Conservation (phyloP, 2,329 filamentous ascomycete species). For the Hysterium pulicare region DNA sequence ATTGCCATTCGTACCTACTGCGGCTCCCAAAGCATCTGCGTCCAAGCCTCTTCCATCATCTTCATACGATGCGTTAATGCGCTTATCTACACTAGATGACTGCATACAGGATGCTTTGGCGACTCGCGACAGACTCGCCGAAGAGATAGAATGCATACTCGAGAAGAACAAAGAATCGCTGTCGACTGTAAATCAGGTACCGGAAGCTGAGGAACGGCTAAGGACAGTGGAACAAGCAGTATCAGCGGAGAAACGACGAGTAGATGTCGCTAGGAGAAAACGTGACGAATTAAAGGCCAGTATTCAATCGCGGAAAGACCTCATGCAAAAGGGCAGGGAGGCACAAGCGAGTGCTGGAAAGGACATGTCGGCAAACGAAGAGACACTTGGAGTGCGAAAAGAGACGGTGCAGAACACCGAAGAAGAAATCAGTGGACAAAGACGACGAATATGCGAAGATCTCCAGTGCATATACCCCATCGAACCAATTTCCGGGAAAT, state of each 20-base stretch:
- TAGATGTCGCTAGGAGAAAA: slow-evolving; percentile 60
- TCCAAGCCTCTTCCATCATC: slow-evolving; percentile 60
- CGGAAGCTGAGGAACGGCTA: slow-evolving; percentile 44
- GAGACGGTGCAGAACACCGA: slow-evolving; percentile 55
- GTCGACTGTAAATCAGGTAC: slow-evolving; percentile 31
- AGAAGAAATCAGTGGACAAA: slow-evolving; percentile 75
- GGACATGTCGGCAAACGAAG: slow-evolving; percentile 56
- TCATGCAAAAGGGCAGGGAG: slow-evolving; percentile 63
- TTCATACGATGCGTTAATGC: slow-evolving; percentile 85
- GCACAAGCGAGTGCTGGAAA: slow-evolving; percentile 57
- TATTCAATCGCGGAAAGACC: slow-evolving; percentile 61
- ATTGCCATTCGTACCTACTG: slow-evolving; percentile 26
- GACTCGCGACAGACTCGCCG: slow-evolving; percentile 68
- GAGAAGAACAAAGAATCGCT: slow-evolving; percentile 38
- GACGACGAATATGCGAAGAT: slow-evolving; percentile 83
- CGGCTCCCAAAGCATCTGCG: slow-evolving; percentile 42
- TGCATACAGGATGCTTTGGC: slow-evolving; percentile 86
- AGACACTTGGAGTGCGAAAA: slow-evolving; percentile 49
- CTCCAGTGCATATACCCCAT: slow-evolving; percentile 78
- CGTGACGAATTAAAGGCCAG: slow-evolving; percentile 67
- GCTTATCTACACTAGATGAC: slow-evolving; percentile 80
- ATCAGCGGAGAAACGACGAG: slow-evolving; percentile 60
- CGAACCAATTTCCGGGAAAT: slow-evolving; percentile 57
- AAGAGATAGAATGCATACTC: slow-evolving; percentile 66
- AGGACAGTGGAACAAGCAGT: slow-evolving; percentile 52